A percentile compares a stretch with the other conserved stretches of the same genome.
Conservation (phyloP, 129 eudicot species). For the Ambrosia trifida region DNA sequence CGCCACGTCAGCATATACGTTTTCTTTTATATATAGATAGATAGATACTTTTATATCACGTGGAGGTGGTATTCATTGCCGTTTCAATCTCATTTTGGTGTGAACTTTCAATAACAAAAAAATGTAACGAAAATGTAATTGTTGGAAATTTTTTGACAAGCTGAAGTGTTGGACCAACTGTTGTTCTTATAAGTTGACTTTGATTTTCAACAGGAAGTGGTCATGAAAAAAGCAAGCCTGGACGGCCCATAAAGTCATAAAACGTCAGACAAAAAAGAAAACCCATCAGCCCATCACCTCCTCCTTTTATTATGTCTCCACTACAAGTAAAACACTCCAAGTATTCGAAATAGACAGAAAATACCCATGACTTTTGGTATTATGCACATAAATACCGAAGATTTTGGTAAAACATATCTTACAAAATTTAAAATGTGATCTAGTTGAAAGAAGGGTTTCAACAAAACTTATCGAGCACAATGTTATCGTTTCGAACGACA, state of each 20-base stretch:
- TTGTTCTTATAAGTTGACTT: slow-evolving; percentile 22
- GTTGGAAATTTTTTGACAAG: not conserved
- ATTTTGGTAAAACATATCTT: not conserved
- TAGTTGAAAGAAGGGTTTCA: not conserved
- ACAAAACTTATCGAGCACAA: not conserved
- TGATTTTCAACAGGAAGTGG: not conserved
- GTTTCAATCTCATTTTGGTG: not conserved
- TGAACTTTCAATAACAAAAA: not conserved
- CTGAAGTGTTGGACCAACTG: slow-evolving; percentile 3
- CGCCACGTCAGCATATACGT: too few relatives aligned
- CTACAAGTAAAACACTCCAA: slow-evolving; percentile 12
- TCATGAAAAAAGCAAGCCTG: slow-evolving; percentile 25
- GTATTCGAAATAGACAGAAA: slow-evolving; percentile 11
- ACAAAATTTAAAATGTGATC: not conserved
- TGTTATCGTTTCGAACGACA: not conserved
- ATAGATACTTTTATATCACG: not conserved
- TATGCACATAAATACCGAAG: not conserved
- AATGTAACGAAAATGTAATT: not conserved
- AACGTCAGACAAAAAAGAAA: not conserved
- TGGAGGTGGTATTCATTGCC: not conserved
- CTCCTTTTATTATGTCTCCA: slow-evolving; percentile 14
- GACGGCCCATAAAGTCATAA: slow-evolving; percentile 29
- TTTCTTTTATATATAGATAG: too few relatives aligned
- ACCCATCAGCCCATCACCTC: slow-evolving; percentile 36
- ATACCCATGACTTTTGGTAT: slow-evolving; percentile 9